Evolutionary conservation across 306 rosid species (phyloP), one percentile per base, ranked within the genome.

Genomic region (Dicorynia guianensis): DNA sequence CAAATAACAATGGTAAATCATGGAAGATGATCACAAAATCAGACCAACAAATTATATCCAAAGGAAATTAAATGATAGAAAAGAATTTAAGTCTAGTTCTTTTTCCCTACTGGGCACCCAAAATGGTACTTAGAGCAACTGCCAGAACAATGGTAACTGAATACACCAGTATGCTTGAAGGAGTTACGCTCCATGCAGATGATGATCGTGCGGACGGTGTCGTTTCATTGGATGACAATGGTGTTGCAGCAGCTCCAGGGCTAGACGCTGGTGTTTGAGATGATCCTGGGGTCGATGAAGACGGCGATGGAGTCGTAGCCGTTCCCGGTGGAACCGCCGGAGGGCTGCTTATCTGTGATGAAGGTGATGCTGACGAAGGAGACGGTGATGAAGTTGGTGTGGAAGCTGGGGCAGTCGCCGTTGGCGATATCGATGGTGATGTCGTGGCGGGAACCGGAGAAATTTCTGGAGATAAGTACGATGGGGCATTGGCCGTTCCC

Each of bases 61-160:
- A 5, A 61, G 13, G 5, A 25, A 25, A 44, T 42, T 8, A 33
- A 12, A 11, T 12, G 10, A 10, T 1, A 19, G 5, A 34, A 17
- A 69, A 18, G 49, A 38, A 55, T 46, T 19, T 70, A 70, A 0
- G 35, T 5, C 5, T 36, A 17, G 5, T 52, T 11, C 8, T 62
- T 48, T 69, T 8, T 62, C 52, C 43, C 63, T 65, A 86, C 13
- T 33, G 56, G 19, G 36, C 34, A 30, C 82, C 63, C 40, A 79
- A 56, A 77, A 75, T 39, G 61, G 63, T 15, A 5, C 65, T 35
- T 5, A 90, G 72, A 44, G 73, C 84, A 58, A 67, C 80, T 53
- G 76, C 73, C 17, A 81, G 72, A 70, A 86, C 8, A 56, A 87
- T 19, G 38, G 83, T 80, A 11, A 79, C 38, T 8, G 66, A 49